Evolutionary conservation across 1,139 yeast genomes (phyloP).

Genomic region (Arxiozyma slooffiae): DNA sequence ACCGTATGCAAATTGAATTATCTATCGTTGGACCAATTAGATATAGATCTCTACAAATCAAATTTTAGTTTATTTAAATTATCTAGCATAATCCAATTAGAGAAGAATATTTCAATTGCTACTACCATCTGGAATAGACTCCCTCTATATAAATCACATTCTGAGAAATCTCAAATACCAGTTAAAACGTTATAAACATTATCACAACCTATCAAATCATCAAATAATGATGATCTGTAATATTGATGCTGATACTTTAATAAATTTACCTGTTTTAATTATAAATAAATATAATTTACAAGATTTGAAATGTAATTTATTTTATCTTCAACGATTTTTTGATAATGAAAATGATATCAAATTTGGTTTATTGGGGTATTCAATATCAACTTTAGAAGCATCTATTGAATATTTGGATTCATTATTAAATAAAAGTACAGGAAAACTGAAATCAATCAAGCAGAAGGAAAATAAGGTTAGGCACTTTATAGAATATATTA

Average conservation of each 20-base stretch:
- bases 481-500: conserved; percentile 7
- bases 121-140: conserved; percentile 46
- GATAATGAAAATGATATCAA: conserved; percentile 36
- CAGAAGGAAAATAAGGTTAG: conserved; percentile 5
- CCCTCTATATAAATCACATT: conserved; percentile 41
- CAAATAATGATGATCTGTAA: conserved; percentile 11
- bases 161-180: conserved; percentile 45
- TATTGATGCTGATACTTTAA: conserved; percentile 74
- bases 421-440: neutral
- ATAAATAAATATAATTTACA: conserved; percentile 54
- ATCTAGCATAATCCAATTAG: conserved; percentile 29
- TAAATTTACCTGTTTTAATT: conserved; percentile 64
- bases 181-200: conserved; percentile 45
- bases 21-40: conserved; percentile 66
- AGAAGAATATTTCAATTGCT: conserved; percentile 45
- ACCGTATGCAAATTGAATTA: conserved; percentile 33
- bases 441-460: conserved; percentile 4
- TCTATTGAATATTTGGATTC: conserved; percentile 48
- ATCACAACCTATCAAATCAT: conserved; percentile 28
- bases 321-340: conserved; percentile 55
- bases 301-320: conserved; percentile 53
- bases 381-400: conserved; percentile 74
- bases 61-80: conserved; percentile 32
- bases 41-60: conserved; percentile 37
- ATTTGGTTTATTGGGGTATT: conserved; percentile 49